phyloP scores from a whole-genome alignment of 305 asterid species.

The Coffea humblotiana region DNA sequence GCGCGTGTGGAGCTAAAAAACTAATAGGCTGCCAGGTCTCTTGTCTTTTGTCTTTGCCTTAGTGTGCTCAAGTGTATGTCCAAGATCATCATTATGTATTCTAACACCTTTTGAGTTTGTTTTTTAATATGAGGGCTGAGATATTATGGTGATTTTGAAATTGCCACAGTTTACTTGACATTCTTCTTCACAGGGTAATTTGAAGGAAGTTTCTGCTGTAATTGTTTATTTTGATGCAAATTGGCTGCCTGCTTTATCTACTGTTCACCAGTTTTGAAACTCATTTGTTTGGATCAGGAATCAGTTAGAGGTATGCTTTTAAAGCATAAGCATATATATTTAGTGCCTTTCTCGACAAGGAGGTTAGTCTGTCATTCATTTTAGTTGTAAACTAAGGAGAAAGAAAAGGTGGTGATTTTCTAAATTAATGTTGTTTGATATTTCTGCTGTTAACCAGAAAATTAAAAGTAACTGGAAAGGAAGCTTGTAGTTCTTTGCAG shows the following conservation, averaged over 20 bases:
- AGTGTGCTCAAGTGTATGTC: constrained; percentile 24
- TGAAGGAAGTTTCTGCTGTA: constrained; percentile 87
- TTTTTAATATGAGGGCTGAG: constrained; percentile 33
- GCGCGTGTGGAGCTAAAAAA: background rate
- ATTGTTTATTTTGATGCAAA: constrained; percentile 74
- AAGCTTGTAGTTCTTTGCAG: background rate
- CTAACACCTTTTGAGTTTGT: constrained; percentile 34
- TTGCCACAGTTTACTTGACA: constrained; percentile 60
- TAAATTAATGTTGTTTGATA: constrained; percentile 20
- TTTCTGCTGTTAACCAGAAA: constrained; percentile 12
- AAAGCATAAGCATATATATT: constrained; percentile 72
- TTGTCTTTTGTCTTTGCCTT: background rate
- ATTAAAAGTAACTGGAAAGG: background rate
- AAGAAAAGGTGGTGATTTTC: constrained; percentile 25
- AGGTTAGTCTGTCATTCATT: constrained; percentile 87
- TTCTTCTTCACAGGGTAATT: constrained; percentile 85
- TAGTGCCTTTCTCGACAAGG: constrained; percentile 72
- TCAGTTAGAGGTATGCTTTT: constrained; percentile 94
- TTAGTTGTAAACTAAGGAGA: constrained; percentile 41
- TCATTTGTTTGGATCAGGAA: constrained; percentile 87
- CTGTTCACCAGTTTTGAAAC: constrained; percentile 88
- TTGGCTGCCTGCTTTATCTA: constrained; percentile 75
- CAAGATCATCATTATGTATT: constrained; percentile 21
- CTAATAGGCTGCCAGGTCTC: background rate
- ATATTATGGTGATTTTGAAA: constrained; percentile 42